These are phyloP conservation scores for Fusarium abutilonis DNA, from an alignment of 2,329 filamentous ascomycete species.

Conservation along the genomic window DNA sequence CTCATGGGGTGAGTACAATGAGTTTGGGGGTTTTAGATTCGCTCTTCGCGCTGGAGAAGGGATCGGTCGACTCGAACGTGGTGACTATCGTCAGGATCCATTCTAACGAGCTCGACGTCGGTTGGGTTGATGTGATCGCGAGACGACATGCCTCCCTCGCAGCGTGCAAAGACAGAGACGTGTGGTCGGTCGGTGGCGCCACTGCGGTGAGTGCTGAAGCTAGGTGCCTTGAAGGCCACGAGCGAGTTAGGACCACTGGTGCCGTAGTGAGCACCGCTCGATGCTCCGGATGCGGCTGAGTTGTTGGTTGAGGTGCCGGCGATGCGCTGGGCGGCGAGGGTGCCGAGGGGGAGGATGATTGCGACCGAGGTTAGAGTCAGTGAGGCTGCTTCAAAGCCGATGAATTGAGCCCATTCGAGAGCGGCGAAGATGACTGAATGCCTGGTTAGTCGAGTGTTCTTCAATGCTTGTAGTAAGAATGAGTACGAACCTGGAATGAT, in stretches of 20 bases:
- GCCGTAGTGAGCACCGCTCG: constrained; percentile 31
- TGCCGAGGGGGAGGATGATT: constrained; percentile 63
- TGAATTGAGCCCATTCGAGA: constrained; percentile 56
- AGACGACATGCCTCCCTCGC: constrained; percentile 34
- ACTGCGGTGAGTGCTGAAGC: constrained; percentile 32
- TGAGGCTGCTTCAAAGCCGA: constrained; percentile 61
- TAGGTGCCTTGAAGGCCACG: constrained; percentile 39
- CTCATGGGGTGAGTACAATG: not conserved
- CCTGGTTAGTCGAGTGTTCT: constrained; percentile 1
- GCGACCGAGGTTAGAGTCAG: constrained; percentile 61
- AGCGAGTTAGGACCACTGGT: constrained; percentile 26
- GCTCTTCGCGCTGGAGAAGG: constrained; percentile 48
- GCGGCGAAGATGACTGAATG: constrained; percentile 60
- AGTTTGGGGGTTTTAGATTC: constrained; percentile 34
- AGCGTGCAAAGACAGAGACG: constrained; percentile 42
- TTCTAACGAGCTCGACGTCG: constrained; percentile 49
- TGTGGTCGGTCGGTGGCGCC: constrained; percentile 28
- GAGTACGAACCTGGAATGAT: constrained; percentile 60
- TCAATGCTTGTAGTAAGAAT: not conserved
- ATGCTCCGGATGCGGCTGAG: constrained; percentile 30
- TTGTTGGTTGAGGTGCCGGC: constrained; percentile 47
- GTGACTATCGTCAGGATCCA: constrained; percentile 29
- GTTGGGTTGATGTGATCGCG: constrained; percentile 41
- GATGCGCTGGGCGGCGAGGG: constrained; percentile 60
- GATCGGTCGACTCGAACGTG: constrained; percentile 47